Evolutionary conservation across 2,329 filamentous ascomycete species (phyloP), one percentile per base, ranked within the genome.

Genomic region (Trichophyton schoenleinii): DNA sequence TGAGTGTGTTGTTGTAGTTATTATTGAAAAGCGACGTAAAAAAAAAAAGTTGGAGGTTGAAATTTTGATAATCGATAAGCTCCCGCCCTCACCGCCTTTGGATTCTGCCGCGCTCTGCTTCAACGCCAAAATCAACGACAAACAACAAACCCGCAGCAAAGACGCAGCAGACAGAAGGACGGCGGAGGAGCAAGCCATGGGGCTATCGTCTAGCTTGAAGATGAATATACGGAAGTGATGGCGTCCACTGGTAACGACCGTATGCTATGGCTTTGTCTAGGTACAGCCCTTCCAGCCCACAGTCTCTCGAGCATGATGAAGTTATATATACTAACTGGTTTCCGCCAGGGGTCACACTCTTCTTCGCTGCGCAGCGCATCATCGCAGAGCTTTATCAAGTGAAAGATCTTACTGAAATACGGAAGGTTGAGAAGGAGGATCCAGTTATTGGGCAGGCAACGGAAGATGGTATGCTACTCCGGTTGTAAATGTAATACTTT

Each of bases 391-490:
- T 76, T 28, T 69, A 70, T 60, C 71, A 69, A 62, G 71, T 76
- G 28, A 70, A 70, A 58, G 69, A 73, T 59, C 66, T 76, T 65
- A 74, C 86, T 65, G 81, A 85, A 71, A 82, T 94, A 68, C 83
- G 83, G 63, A 81, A 83, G 41, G 70, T 77, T 42, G 82, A 84
- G 63, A 84, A 84, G 41, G 86, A 87, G 70, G 83, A 87, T 58
- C 83, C 86, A 66, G 88, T 88, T 70, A 87, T 89, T 65, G 87
- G 84, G 13, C 85, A 90, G 70, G 84, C 87, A 25, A 88, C 86
- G 1, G 87, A 91, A 68, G 87, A 90, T 69, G 82, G 76, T 76
- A 67, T 34, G 20, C 18, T n/a, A n/a, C 18, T n/a, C 52, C 4
- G 44, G 11, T 7, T 15, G 20, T 20, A 20, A n/a, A 18, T 15